Evolutionary conservation across 1,284 basidiomycete genomes (phyloP), one percentile per base, ranked within the genome.

Genomic region (Trametes versicolor): DNA sequence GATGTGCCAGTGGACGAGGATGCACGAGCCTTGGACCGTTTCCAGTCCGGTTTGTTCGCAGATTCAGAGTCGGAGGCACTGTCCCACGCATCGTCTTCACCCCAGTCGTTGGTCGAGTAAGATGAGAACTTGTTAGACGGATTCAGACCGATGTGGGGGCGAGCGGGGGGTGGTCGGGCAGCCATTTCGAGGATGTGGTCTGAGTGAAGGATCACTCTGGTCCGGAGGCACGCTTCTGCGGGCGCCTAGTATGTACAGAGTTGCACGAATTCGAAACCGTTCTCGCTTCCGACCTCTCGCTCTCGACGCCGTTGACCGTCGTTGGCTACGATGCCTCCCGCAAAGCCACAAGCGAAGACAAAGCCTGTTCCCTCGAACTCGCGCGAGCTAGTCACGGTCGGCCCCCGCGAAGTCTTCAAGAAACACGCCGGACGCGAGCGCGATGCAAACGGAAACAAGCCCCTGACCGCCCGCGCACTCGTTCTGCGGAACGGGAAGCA

Each of bases 61-160:
- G 88, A 87, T 75, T 95, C 94, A 51, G 90, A 89, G 78, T 96
- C 94, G 4, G 94, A 95, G 61, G 85, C 85, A 71, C 90, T 92
- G 80, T 96, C 94, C 94, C 95, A 96, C 51, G 90, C 94, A 76
- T 96, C 94, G 70, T 96, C 94, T 75, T 94, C 92, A 13, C 80
- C 90, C 91, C 92, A 91, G 63, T 92, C 89, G 64, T 75, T 73
- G 29, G 62, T 73, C 13, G 75, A 72, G 67, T 82, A 79, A 64
- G 78, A 71, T 48, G 81, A 75, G 72, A 84, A 86, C 72, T 85
- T 83, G 71, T 78, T 71, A 17, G 86, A 83, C 5, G 88, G 81
- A 66, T 86, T 85, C 53, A 92, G 80, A 54, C 84, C 88, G 66
- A 91, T 86, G 77, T 94, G 91, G 51, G 92, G 92, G 61, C 91